Evolutionary conservation across 2,329 filamentous ascomycete species (phyloP), one percentile per base, ranked within the genome.

Genomic region (Teratosphaeria gauchensis): DNA sequence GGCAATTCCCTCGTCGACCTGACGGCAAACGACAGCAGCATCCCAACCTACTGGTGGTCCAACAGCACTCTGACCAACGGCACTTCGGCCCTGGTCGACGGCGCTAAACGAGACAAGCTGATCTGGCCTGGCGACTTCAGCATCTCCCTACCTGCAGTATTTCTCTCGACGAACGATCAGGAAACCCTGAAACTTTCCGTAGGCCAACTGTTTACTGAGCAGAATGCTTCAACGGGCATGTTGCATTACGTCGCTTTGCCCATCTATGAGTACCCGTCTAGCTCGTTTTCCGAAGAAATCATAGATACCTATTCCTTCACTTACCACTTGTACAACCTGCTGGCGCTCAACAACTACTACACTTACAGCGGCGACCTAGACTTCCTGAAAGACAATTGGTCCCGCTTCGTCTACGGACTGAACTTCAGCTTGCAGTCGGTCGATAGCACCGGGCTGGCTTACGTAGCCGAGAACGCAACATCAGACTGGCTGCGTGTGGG

Each of bases 91-190:
- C 65, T 74, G 2, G 65, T 71, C 9, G 71, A 74, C 59, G 72
- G 72, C 7, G 72, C 72, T 6, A 74, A 73, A 56, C 63, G 71
- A 42, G 72, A 74, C 51, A 66, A 68, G 42, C 66, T 71, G 3
- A 55, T 58, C 51, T 58, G 56, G 56, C 42, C 56, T 6, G 71
- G 75, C 75, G 16, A 82, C 82, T 2, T 56, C 35, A 32, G 28
- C 53, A 61, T 61, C 31, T 56, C 57, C 19, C 30, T 59, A 82
- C 85, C 65, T 80, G 84, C 72, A 75, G 76, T 12, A 79, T 78
- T 57, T 75, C 76, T 14, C 33, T 57, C 51, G 7, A 61, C 59
- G 2, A 61, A 61, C 35, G 59, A 61, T 33, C 59, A 58, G 19
- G 38, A 56, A 9, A 59, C 56, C 4, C 31, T 56, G 30, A 51